Evolutionary conservation across 345 rosid genomes (phyloP), one percentile per base, ranked within the genome.

Genomic region (Lenwebbia sp.): DNA sequence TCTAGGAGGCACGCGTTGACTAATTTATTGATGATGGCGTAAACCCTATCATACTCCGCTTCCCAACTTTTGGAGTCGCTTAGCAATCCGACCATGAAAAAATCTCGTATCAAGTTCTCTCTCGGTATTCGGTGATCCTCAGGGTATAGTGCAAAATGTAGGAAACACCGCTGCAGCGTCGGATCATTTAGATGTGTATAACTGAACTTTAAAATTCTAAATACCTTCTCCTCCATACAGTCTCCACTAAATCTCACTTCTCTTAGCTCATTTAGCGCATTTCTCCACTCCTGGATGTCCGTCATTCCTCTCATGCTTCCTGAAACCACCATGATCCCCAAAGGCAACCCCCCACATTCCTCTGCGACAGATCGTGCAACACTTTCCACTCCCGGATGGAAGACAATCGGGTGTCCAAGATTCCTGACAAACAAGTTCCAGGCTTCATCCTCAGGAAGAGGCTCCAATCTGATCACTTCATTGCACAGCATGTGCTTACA

Each of bases 281-380:
- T 84, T 26, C 86, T 85, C 88, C 91, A 89, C 23, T 84, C 89
- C 21, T 23, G 21, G 17, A 86, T 21, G 13, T 85, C 85, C 1
- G 28, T 3, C 11, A 51, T 78, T 33, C 78, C 87, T 22, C 62
- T 88, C 89, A 86, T 78, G 58, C 85, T 37, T 3, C 85, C 19
- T 4, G 87, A 89, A 60, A 86, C 30, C 1, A 85, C 76, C 25
- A 81, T 40, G 37, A 88, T 53, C 21, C 83, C 88, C 9, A 86
- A 58, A 1, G 91, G 90, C 65, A 89, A 87, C 21, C 89, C 83
- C 2, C 74, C 88, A 75, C 89, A 89, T 81, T 87, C 56, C 15
- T 82, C 47, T 1, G 74, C 86, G 10, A 88, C 26, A 37, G 33
- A n/a, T 11, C 49, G 56, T 23, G 85, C 82, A 1, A 62, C 51